Evolutionary conservation across 495 filamentous ascomycete species (phyloP).

Genomic region (Umbilicaria muhlenbergii): DNA sequence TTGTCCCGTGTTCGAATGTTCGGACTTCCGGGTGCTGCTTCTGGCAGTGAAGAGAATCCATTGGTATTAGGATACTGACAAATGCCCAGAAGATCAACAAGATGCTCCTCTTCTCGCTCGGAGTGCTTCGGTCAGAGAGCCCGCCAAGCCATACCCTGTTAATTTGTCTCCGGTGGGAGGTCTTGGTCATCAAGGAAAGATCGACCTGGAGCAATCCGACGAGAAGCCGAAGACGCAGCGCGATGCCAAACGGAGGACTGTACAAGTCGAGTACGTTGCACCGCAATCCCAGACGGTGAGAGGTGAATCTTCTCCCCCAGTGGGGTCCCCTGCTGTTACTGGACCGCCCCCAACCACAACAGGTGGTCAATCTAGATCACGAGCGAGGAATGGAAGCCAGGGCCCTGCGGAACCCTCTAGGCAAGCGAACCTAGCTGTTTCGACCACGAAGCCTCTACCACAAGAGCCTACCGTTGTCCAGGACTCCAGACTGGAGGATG

Average conservation of each 20-base stretch:
- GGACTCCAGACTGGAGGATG: conserved; percentile 18
- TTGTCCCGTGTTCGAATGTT: background rate
- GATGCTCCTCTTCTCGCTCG: conserved; percentile 57
- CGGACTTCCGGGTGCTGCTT: too few relatives aligned
- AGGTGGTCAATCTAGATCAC: conserved; percentile 20
- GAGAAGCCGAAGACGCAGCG: conserved; percentile 48
- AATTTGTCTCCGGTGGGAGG: conserved; percentile 42
- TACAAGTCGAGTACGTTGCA: conserved; percentile 96
- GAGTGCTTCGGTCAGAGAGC: conserved; percentile 84
- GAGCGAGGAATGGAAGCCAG: conserved; percentile 32
- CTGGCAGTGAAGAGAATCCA: conserved; percentile 2
- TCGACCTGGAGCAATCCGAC: conserved; percentile 50
- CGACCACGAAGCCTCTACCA: conserved; percentile 36
- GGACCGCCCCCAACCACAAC: conserved; percentile 5
- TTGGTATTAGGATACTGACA: conserved; percentile 9
- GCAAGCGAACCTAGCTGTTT: conserved; percentile 16
- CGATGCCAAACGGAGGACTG: conserved; percentile 83
- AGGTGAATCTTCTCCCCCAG: conserved; percentile 31
- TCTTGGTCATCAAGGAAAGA: conserved; percentile 57
- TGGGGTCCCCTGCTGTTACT: conserved; percentile 7
- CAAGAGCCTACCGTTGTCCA: conserved; percentile 30
- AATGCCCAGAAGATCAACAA: conserved; percentile 26
- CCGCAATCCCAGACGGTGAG: conserved; percentile 67
- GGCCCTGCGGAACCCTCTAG: conserved; percentile 26
- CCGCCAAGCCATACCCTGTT: conserved; percentile 52